Base-by-base conservation (phyloP, 2,329 filamentous ascomycete species). In the Penicillium sp. region DNA sequence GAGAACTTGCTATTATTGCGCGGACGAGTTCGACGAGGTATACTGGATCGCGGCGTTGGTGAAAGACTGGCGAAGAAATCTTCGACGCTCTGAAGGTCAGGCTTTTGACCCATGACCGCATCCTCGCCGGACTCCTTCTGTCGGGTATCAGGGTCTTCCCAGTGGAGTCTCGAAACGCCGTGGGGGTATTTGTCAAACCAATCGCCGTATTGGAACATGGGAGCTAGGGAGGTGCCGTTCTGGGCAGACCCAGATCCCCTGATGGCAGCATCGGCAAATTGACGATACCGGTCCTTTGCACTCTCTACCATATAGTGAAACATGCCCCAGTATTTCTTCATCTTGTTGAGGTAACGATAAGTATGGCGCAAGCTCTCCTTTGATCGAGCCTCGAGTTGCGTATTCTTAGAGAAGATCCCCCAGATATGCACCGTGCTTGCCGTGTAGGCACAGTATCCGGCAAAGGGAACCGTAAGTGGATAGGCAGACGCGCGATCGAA, bases 251-350 rank as follows among this genome's bases (percentile, higher is more conserved):
- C 76, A 9, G 66, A 76, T 8, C 87, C 88, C 56, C 82, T 80
- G 45, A 84, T 77, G 28, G 84, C 82, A n/a, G 85, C 85, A 66
- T 96, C 90, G 12, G 90, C 84, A 58, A 90, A 91, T 41, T 83
- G 81, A 44, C 86, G 82, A 65, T 95, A 98, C 52, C 94, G 83
- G 46, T 91, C 86, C 50, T 93, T 90, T 33, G 96, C 78, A 61
- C 91, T 93, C 65, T 97, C 90, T 1, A 89, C 85, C 80, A 97
- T 90, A 72, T 90, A 96, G 65, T 95, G 88, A 64, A 97, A 96
- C 86, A 96, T 95, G 51, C 91, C 93, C 93, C 93, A 98, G 62
- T 93, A 90, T 51, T 88, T 88, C 75, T 95, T 96, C 88, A 97
- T 95, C 69, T 88, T 93, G 46, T 86, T 85, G 39, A 98, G 73